Evolutionary conservation across 345 rosid genomes (phyloP).

Genomic region (Psidium guajava): DNA sequence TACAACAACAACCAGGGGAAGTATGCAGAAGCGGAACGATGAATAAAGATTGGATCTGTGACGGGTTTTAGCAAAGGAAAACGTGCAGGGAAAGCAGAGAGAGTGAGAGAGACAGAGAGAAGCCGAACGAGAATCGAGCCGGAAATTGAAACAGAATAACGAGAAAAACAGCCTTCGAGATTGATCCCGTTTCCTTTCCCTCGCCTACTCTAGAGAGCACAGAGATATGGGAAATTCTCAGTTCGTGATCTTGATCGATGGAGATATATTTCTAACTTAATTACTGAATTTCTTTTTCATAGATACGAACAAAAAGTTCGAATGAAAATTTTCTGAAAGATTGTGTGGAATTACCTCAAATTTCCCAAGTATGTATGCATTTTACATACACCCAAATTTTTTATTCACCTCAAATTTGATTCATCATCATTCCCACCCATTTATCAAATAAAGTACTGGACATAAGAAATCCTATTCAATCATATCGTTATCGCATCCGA

Average conservation of each 20-base stretch:
- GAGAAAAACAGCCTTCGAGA: not conserved
- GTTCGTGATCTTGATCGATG: not conserved
- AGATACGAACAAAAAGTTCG: not conserved
- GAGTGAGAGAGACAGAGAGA: not conserved
- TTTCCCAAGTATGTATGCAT: not conserved
- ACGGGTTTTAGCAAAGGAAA: not conserved
- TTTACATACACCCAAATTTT: not conserved
- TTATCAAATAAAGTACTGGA: no score
- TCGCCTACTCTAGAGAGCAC: not conserved
- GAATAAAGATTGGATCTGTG: not conserved
- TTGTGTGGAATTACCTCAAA: not conserved
- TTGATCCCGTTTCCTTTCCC: not conserved
- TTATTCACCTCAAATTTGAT: no score
- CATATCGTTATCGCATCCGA: rapidly evolving
- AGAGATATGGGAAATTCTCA: not conserved
- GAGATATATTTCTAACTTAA: not conserved
- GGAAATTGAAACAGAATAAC: not conserved
- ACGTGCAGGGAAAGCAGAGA: not conserved
- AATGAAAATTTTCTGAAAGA: not conserved
- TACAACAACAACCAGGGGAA: slow-evolving; percentile 10
- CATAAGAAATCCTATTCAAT: not conserved
- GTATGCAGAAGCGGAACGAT: slow-evolving; percentile 1
- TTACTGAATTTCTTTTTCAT: not conserved
- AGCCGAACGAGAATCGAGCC: not conserved
- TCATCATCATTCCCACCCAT: no score